Percentiles rank a stretch among this genome's conserved stretches.
Evolutionary conservation across 352 stramenopile genomes (phyloP).

Genomic region (Elongisporangium anandrum): DNA sequence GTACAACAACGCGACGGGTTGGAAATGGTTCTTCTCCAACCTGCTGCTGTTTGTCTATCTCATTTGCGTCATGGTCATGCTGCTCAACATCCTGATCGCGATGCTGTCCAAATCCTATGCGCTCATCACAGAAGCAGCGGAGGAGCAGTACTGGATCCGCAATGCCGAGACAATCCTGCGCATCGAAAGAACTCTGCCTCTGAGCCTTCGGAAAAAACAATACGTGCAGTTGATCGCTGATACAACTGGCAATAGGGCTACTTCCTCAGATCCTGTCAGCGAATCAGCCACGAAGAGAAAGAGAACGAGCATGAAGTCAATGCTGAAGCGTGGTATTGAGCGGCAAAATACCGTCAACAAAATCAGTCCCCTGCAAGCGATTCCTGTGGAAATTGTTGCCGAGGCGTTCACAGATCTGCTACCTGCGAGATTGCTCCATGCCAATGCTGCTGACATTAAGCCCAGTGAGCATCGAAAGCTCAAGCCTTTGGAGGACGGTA

Average conservation of each 20-base stretch:
- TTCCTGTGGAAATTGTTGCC: not conserved
- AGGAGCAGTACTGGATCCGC: slow-evolving; percentile 45
- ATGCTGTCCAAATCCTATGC: slow-evolving; percentile 71
- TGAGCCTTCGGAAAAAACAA: not conserved
- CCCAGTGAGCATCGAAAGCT: not conserved
- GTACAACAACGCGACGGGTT: slow-evolving; percentile 25
- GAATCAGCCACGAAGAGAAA: not conserved
- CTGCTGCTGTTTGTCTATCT: slow-evolving; percentile 50
- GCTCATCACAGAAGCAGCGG: slow-evolving; percentile 45
- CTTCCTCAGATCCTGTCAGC: not conserved
- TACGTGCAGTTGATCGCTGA: not conserved
- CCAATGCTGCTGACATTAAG: not conserved
- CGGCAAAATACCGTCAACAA: not conserved
- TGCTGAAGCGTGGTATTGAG: not conserved
- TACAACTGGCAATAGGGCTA: not conserved
- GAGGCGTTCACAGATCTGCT: not conserved
- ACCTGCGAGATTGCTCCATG: not conserved
- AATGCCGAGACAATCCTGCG: slow-evolving; percentile 48
- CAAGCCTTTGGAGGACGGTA: not conserved
- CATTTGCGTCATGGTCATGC: slow-evolving; percentile 44
- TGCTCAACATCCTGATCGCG: slow-evolving; percentile 67
- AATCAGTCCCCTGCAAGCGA: not conserved
- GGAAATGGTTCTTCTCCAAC: slow-evolving; percentile 42
- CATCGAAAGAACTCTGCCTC: slow-evolving; percentile 23
- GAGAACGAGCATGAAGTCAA: not conserved